Evolutionary conservation across 129 eudicot species (phyloP), one percentile per base, ranked within the genome.

Genomic region (Gnaphalium uliginosum): DNA sequence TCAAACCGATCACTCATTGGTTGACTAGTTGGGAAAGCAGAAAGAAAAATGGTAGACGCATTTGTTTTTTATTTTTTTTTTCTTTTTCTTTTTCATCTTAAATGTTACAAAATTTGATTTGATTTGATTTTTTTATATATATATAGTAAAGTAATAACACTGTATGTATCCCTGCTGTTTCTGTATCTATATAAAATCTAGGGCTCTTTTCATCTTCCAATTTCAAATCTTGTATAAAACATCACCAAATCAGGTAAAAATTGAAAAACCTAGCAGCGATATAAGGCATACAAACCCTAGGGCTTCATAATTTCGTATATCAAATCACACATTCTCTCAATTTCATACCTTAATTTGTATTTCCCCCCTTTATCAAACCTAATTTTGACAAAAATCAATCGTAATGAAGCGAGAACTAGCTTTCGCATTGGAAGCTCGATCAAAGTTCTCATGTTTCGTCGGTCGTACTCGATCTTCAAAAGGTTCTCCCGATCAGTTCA

Each of bases 391-490:
- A 69, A 27, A 41, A 62, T 22, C 65, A 26, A 37, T 72, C 73
- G 26, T 54, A 8, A 87, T 87, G 91, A 87, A 87, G 73, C 76
- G 88, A 60, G 91, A 87, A 69, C 51, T 87, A 51, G 86, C 91
- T 22, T 82, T 67, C 67, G 86, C 85, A 69, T 57, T 84, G 81
- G 83, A 87, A 75, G 81, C 86, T 64, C 85, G 82, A 73, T 76
- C 79, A 4, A 81, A 77, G 41, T 74, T 87, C 71, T 71, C 61
- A n/a, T 81, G 69, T 8, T 84, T 60, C n/a, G 23, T 53, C 15
- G 91, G 85, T 32, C 81, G 87, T 35, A 87, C 91, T 64, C 79
- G 88, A 25, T 64, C 88, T 1, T 72, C 83, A 1, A 75, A 65
- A 54, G 63, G 74, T 29, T 10, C 33, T 33, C 71, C 63, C 24